Base-by-base conservation (phyloP, 257 asterid genomes). In the Thymus quinquecostatus region DNA sequence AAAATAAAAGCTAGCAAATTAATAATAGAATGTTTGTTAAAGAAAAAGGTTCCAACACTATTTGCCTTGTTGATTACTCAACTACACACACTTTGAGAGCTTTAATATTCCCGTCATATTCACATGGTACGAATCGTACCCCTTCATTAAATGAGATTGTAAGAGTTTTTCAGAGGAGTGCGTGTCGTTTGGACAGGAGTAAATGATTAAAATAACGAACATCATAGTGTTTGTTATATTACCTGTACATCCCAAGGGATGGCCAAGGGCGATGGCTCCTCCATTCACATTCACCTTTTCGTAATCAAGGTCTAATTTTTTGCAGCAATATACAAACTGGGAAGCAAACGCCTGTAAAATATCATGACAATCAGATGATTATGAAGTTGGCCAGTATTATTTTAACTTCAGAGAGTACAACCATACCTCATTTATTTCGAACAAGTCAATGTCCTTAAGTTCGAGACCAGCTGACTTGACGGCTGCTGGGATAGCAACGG, bases 201-300 rank as follows among this genome's bases (percentile, higher is more conserved):
- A 21, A 21, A 21, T 21, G 21, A 21, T 21, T 21, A 21, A 21
- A 21, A 21, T 21, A 21, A 21, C 21, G 21, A 21, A 21, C 21
- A 21, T 21, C 21, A 21, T 21, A 44, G n/a, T 27, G 9, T 60
- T n/a, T 30, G 10, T 49, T 30, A 3, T 13, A 72, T 74, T 68
- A 90, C 97, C 98, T 77, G 98, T 92, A 68, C 86, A 90, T 77
- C 98, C 98, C 74, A 92, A 76, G 59, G 98, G 98, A 79, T 93
- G 97, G 49, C 98, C 98, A 44, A 93, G 86, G 71, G 97, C 98
- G 14, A 93, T 90, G 36, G 98, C 98, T 64, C 98, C 98, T 50
- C 98, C 98, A 74, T 93, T 88, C 28, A 93, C 98, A 68, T 93
- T 93, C 13, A 93, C 97, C 10, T 82, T 93, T 73, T 85, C 89